Conservation (phyloP, 2,329 filamentous ascomycete genomes). For the Verticillium alfalfae region DNA sequence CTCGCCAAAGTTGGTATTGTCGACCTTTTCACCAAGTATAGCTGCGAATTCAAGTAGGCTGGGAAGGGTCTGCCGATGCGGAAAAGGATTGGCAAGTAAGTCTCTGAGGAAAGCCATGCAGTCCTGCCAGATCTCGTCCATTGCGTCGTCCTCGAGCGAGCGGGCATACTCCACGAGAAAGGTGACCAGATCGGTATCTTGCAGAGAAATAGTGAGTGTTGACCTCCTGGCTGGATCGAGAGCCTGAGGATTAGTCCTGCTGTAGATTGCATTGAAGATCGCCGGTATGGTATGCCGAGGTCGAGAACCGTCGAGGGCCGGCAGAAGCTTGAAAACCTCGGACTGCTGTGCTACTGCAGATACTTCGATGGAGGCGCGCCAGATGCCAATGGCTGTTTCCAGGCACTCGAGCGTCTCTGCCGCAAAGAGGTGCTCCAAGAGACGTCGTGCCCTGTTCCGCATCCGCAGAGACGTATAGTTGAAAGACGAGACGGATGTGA, state of each 20-base stretch:
- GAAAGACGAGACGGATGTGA: conserved; percentile 72
- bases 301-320: conserved; percentile 84
- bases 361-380: conserved; percentile 52
- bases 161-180: conserved; percentile 88
- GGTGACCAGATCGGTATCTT: conserved; percentile 76
- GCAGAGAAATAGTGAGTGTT: conserved; percentile 78
- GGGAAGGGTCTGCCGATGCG: conserved; percentile 85
- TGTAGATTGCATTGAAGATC: conserved; percentile 94
- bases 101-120: conserved; percentile 89
- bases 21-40: conserved; percentile 88
- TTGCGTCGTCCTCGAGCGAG: conserved; percentile 90
- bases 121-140: conserved; percentile 97
- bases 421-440: conserved; percentile 88
- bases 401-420: conserved; percentile 90
- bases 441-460: conserved; percentile 79
- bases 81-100: conserved; percentile 86
- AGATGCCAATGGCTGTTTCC: conserved; percentile 83
- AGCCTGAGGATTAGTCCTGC: conserved; percentile 77
- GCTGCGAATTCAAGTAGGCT: conserved; percentile 83
- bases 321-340: conserved; percentile 78
- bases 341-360: conserved; percentile 44
- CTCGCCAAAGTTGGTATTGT: conserved; percentile 96
- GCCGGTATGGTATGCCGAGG: conserved; percentile 90
- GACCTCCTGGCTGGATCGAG: conserved; percentile 78
- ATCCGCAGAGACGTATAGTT: conserved; percentile 86